These are phyloP conservation scores for Fusarium aywerte DNA, from an alignment of 2,329 filamentous ascomycete species.

Conservation along the genomic window DNA sequence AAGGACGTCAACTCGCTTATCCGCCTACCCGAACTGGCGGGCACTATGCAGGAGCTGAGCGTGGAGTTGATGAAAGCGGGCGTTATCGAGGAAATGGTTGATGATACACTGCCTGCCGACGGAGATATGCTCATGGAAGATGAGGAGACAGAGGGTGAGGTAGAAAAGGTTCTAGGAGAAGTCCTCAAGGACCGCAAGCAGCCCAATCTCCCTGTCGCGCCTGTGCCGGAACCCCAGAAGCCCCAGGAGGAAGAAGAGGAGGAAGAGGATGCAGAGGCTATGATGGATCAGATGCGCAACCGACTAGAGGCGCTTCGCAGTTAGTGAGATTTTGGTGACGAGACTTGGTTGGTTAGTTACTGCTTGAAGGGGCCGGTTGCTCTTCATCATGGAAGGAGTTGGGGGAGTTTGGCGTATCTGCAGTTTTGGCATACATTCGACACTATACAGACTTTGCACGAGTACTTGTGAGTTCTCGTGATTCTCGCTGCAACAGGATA, in stretches of 20 bases:
- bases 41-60: constrained; percentile 88
- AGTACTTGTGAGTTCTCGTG: background rate
- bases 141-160: constrained; percentile 79
- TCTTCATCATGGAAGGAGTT: constrained; percentile 38
- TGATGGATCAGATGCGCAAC: constrained; percentile 94
- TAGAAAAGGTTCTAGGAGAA: constrained; percentile 92
- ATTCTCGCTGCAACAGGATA: background rate
- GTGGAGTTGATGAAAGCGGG: constrained; percentile 92
- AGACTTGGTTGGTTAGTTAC: background rate
- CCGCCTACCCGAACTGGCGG: constrained; percentile 83
- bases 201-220: constrained; percentile 64
- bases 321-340: constrained; percentile 52
- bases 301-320: constrained; percentile 91
- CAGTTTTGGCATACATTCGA: constrained; percentile 35
- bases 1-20: constrained; percentile 92
- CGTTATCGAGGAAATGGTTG: constrained; percentile 97
- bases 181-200: constrained; percentile 85
- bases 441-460: constrained; percentile 15
- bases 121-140: constrained; percentile 78
- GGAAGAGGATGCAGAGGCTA: constrained; percentile 86
- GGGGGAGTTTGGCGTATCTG: constrained; percentile 35
- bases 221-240: constrained; percentile 65
- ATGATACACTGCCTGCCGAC: constrained; percentile 83
- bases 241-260: constrained; percentile 65
- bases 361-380: constrained; percentile 16